Evolutionary conservation across 2,329 filamentous ascomycete genomes (phyloP).

Genomic region (Botrytis cinerea): DNA sequence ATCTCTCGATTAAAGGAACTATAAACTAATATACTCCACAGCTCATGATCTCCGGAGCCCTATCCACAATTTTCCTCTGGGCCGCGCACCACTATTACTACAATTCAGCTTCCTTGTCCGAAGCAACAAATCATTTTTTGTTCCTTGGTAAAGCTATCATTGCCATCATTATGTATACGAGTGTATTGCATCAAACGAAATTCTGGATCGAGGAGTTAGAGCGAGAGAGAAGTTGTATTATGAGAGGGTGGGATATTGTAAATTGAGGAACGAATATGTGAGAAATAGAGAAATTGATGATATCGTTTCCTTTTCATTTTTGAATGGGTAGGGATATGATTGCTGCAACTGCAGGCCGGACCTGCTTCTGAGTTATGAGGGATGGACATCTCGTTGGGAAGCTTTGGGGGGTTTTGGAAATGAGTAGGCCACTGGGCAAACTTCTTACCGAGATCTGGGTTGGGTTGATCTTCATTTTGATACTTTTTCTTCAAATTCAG

Average conservation of each 20-base stretch:
- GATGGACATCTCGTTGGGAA: too few relatives aligned
- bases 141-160: not conserved
- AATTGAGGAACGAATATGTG: not conserved
- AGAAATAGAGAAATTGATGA: fast-evolving
- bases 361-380: not conserved
- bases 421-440: not conserved
- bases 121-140: not conserved
- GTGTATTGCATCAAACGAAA: not conserved
- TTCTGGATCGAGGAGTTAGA: slow-evolving; percentile 4
- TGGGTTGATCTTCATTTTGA: not conserved
- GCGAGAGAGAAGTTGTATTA: not conserved
- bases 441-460: not conserved
- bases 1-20: not conserved
- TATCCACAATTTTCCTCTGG: not conserved
- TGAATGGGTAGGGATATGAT: too few relatives aligned
- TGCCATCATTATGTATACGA: not conserved
- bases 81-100: not conserved
- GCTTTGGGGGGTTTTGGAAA: fast-evolving
- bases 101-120: not conserved
- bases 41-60: not conserved
- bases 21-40: not conserved
- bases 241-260: slow-evolving; percentile 3
- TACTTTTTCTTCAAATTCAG: not conserved
- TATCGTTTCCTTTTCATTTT: not conserved
- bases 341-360: not conserved